phyloP scores from a whole-genome alignment of 1,284 basidiomycete genomes.

The Puccinia sorghi region DNA sequence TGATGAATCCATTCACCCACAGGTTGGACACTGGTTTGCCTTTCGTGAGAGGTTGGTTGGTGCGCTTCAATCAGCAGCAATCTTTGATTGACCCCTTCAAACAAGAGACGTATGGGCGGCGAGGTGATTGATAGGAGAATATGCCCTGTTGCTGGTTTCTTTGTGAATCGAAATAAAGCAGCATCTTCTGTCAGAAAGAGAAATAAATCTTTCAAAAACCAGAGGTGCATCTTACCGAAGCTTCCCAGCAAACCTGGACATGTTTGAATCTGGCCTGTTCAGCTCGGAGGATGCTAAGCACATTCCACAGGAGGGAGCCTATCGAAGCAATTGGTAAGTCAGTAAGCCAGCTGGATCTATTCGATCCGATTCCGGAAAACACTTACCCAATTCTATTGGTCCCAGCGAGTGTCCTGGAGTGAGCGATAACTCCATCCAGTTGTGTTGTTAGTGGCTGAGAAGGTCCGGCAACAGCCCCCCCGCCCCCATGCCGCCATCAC shows the following conservation, averaged over 20 bases:
- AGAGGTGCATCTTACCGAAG: neutral
- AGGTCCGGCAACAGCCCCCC: too few species aligned
- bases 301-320: conserved; percentile 47
- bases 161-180: neutral
- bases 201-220: neutral
- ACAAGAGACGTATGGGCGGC: conserved; percentile 52
- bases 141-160: conserved; percentile 50
- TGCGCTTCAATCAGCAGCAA: conserved; percentile 51
- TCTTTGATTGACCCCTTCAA: conserved; percentile 51
- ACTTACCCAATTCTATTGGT: conserved; percentile 26
- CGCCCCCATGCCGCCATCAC: too few species aligned
- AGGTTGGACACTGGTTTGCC: neutral
- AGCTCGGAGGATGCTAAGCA: conserved; percentile 21
- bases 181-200: neutral
- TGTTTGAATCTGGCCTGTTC: conserved; percentile 26
- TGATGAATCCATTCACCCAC: conserved; percentile 51
- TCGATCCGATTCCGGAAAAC: neutral
- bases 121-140: conserved; percentile 51
- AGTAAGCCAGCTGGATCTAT: neutral
- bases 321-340: neutral
- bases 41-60: conserved; percentile 1
- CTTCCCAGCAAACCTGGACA: conserved; percentile 37
- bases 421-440: conserved; percentile 8
- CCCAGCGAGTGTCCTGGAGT: conserved; percentile 28
- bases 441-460: too few species aligned